Evolutionary conservation across 768 basidiomycete species (phyloP).

Genomic region (Xerocomellus chrysenteron): DNA sequence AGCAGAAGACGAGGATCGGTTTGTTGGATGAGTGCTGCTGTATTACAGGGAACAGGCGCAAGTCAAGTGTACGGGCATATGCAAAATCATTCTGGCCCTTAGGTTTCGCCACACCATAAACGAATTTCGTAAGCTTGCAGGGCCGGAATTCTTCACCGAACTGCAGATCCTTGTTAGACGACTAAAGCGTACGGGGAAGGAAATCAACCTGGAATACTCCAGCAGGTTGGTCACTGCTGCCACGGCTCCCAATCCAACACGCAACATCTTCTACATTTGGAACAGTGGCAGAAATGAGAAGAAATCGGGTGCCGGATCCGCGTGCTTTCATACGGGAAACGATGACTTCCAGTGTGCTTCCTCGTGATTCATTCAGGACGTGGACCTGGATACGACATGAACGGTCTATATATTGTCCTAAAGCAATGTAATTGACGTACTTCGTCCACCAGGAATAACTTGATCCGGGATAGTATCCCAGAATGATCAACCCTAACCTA

Average conservation of each 20-base stretch:
- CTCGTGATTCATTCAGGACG: constrained; percentile 85
- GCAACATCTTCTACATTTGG: constrained; percentile 93
- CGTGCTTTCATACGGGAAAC: constrained; percentile 87
- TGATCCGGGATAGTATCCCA: constrained; percentile 66
- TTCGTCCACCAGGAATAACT: constrained; percentile 90
- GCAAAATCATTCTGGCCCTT: constrained; percentile 76
- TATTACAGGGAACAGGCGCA: constrained; percentile 69
- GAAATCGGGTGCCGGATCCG: constrained; percentile 70
- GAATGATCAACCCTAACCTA: constrained; percentile 56
- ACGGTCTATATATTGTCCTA: not conserved
- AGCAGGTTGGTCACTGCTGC: constrained; percentile 43
- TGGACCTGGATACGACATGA: constrained; percentile 62
- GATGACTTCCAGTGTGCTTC: constrained; percentile 93
- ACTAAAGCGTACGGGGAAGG: not conserved
- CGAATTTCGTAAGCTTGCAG: constrained; percentile 70
- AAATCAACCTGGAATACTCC: constrained; percentile 63
- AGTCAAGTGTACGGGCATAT: constrained; percentile 70
- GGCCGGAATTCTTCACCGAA: constrained; percentile 94
- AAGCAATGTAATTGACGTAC: constrained; percentile 36
- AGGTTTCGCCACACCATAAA: constrained; percentile 66
- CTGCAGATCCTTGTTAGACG: constrained; percentile 38
- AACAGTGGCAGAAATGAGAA: constrained; percentile 90
- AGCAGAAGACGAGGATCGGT: constrained; percentile 85
- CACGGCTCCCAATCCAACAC: constrained; percentile 69
- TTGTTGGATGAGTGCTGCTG: constrained; percentile 73